Evolutionary conservation across 2,329 filamentous ascomycete genomes (phyloP).

Genomic region (Aspergillus ruber): DNA sequence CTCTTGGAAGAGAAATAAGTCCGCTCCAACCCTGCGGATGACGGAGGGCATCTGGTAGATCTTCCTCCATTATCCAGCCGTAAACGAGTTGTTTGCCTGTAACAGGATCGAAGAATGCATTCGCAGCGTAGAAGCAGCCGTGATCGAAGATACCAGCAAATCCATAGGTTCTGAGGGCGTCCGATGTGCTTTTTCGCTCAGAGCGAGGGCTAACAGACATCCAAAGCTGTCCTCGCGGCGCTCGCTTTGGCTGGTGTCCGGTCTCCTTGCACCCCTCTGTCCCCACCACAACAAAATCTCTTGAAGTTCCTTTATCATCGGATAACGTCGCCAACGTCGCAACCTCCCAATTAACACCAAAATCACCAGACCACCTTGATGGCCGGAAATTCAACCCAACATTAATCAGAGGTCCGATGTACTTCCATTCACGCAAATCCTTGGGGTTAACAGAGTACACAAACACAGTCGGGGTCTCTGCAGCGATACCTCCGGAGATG

Average conservation of each 20-base stretch:
- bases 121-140: slow-evolving; percentile 45
- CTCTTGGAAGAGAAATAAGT: slow-evolving; percentile 42
- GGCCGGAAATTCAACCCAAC: slow-evolving; percentile 33
- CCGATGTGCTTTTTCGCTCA: slow-evolving; percentile 1
- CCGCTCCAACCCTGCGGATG: slow-evolving; percentile 47
- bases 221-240: slow-evolving; percentile 38
- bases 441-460: slow-evolving; percentile 39
- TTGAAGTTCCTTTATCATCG: slow-evolving; percentile 22
- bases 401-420: slow-evolving; percentile 39
- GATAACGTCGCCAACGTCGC: slow-evolving; percentile 41
- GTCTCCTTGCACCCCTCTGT: slow-evolving; percentile 36
- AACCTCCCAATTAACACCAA: slow-evolving; percentile 49
- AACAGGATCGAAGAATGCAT: slow-evolving; percentile 43
- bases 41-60: slow-evolving; percentile 38
- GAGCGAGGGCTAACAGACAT: slow-evolving; percentile 32
- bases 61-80: slow-evolving; percentile 49
- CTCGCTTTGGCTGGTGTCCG: slow-evolving; percentile 15
- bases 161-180: slow-evolving; percentile 26
- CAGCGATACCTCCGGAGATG: slow-evolving; percentile 43
- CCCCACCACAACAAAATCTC: slow-evolving; percentile 42
- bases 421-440: slow-evolving; percentile 41
- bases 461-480: slow-evolving; percentile 41
- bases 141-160: slow-evolving; percentile 46
- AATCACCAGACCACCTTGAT: slow-evolving; percentile 45
- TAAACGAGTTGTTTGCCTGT: slow-evolving; percentile 38